Evolutionary conservation across 805 yeast genomes (phyloP).

Genomic region (Sugiyamaella qingdaonensis): DNA sequence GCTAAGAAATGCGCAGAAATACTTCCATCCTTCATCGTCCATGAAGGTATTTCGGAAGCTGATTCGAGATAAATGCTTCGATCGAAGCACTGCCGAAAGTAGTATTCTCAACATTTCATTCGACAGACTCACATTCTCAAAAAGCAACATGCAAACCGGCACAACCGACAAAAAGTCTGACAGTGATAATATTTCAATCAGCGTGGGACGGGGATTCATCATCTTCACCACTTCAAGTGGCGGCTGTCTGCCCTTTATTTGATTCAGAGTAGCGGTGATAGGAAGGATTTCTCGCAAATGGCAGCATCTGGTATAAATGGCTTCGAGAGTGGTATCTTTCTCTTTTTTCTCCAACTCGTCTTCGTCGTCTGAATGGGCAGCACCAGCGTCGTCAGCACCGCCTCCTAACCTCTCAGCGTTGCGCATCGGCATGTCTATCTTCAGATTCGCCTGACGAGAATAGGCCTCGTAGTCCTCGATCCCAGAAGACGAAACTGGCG

Average conservation of each 20-base stretch:
- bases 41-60: conserved; percentile 76
- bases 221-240: conserved; percentile 70
- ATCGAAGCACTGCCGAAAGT: conserved; percentile 64
- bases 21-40: conserved; percentile 69
- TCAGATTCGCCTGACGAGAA: conserved; percentile 1
- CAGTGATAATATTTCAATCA: conserved; percentile 82
- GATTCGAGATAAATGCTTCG: conserved; percentile 63
- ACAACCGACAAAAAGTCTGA: conserved; percentile 85
- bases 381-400: not conserved
- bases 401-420: conserved; percentile 5
- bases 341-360: conserved; percentile 28
- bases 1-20: conserved; percentile 45
- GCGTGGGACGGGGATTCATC: conserved; percentile 83
- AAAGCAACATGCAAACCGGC: conserved; percentile 66
- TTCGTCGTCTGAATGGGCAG: conserved; percentile 12
- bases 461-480: conserved; percentile 18
- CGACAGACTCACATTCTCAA: conserved; percentile 75
- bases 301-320: conserved; percentile 86
- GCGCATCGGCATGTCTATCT: conserved; percentile 22
- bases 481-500: conserved; percentile 6
- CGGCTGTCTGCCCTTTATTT: conserved; percentile 68
- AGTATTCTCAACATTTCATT: conserved; percentile 72
- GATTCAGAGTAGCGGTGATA: conserved; percentile 82
- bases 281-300: conserved; percentile 89
- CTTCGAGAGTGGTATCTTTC: conserved; percentile 48